phyloP scores from a whole-genome alignment of 345 rosid species.

The Viola odorata region DNA sequence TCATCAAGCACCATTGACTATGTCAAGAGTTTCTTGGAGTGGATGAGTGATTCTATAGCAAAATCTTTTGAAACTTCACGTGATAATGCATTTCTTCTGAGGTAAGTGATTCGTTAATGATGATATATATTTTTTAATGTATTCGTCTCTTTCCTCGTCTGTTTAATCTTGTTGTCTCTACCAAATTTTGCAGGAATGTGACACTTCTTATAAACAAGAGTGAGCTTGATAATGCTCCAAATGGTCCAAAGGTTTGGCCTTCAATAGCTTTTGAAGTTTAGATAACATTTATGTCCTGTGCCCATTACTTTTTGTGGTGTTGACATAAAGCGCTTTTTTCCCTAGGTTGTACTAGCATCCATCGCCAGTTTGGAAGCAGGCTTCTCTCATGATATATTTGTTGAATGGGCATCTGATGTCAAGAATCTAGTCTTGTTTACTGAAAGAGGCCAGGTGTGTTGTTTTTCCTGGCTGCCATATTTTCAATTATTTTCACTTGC shows the following conservation, averaged over 20 bases:
- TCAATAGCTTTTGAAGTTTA: not conserved
- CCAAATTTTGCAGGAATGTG: conserved; percentile 58
- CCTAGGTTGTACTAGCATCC: conserved; percentile 87
- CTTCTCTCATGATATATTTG: conserved; percentile 91
- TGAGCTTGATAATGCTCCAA: conserved; percentile 80
- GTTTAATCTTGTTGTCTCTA: not conserved
- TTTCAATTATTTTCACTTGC: not conserved
- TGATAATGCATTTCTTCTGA: conserved; percentile 91
- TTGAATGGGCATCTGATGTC: conserved; percentile 86
- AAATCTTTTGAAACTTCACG: conserved; percentile 97
- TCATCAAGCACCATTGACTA: conserved; percentile 93
- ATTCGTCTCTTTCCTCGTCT: not conserved
- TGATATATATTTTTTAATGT: not conserved
- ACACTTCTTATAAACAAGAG: conserved; percentile 75
- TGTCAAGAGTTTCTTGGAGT: conserved; percentile 96
- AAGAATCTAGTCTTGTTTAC: conserved; percentile 88
- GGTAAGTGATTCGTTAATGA: conserved; percentile 34
- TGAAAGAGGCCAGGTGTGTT: conserved; percentile 88
- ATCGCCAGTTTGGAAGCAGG: conserved; percentile 99
- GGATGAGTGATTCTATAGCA: conserved; percentile 98
- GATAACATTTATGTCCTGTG: conserved; percentile 7
- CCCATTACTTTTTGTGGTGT: conserved; percentile 5
- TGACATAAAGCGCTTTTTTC: conserved; percentile 17
- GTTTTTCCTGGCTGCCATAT: not conserved
- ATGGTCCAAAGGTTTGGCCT: conserved; percentile 80